Conservation (phyloP, 306 rosid genomes). For the Inga oerstediana region DNA sequence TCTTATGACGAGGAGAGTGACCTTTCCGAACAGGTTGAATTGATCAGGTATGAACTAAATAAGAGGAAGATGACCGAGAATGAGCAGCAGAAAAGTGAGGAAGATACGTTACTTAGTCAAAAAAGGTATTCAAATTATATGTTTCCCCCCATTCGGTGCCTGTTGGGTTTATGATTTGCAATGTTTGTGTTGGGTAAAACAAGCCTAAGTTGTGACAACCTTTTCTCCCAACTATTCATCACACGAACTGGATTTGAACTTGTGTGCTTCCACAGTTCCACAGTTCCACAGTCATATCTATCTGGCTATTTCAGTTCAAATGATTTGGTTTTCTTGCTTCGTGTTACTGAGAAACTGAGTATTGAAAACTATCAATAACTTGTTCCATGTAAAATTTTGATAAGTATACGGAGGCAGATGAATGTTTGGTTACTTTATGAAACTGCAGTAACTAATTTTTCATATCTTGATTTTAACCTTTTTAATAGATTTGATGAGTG, state of each 20-base stretch:
- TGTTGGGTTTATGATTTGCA: not conserved
- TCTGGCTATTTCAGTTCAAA: not conserved
- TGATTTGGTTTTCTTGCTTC: not conserved
- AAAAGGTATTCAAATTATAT: constrained; percentile 54
- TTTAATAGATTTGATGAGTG: constrained; percentile 74
- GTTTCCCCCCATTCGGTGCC: not conserved
- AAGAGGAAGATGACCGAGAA: constrained; percentile 52
- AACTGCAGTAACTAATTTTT: constrained; percentile 11
- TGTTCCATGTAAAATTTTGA: not conserved
- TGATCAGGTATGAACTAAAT: constrained; percentile 60
- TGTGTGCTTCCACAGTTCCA: not conserved
- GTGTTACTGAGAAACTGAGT: not conserved
- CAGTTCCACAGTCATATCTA: too few relatives aligned
- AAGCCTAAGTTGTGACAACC: not conserved
- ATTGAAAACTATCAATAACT: constrained; percentile 6
- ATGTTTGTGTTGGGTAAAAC: not conserved
- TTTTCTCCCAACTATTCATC: not conserved
- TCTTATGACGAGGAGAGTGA: constrained; percentile 46
- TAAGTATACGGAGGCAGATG: constrained; percentile 15
- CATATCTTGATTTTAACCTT: constrained; percentile 22
- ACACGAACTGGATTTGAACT: not conserved
- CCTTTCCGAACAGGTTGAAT: constrained; percentile 62
- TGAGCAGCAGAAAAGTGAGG: constrained; percentile 34
- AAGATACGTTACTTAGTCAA: constrained; percentile 54
- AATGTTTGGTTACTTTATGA: constrained; percentile 15